Conservation (phyloP, 805 yeast species). For the Saccharomycopsis malanga region DNA sequence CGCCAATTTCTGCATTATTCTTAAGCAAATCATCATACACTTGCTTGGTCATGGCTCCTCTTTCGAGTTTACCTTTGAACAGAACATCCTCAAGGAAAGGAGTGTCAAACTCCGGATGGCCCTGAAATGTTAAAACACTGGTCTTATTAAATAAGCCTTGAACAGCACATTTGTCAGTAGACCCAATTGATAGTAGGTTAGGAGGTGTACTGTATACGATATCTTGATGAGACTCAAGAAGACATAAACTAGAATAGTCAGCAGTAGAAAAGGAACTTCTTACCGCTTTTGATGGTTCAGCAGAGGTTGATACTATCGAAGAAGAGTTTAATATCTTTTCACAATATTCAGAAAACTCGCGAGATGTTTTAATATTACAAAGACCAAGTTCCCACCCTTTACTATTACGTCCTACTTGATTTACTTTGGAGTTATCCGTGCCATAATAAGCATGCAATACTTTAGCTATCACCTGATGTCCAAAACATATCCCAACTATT, state of each 20-base stretch:
- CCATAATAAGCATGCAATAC: constrained; percentile 32
- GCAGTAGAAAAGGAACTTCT: not conserved
- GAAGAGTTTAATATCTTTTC: constrained; percentile 4
- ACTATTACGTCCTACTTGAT: constrained; percentile 47
- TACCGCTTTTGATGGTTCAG: no score
- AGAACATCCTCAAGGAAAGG: constrained; percentile 26
- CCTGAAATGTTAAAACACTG: constrained; percentile 65
- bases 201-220: constrained; percentile 39
- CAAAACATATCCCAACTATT: constrained; percentile 72
- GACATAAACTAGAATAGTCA: not conserved
- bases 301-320: not conserved
- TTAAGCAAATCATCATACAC: constrained; percentile 29
- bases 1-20: constrained; percentile 28
- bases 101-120: constrained; percentile 76
- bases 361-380: constrained; percentile 41
- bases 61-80: constrained; percentile 24
- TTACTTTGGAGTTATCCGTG: constrained; percentile 32
- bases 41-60: constrained; percentile 25
- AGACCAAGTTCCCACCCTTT: constrained; percentile 73
- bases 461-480: constrained; percentile 73
- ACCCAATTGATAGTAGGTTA: constrained; percentile 38
- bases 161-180: constrained; percentile 44
- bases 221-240: constrained; percentile 54
- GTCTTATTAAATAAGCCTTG: constrained; percentile 54
- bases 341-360: constrained; percentile 29